Percentiles rank a stretch among this genome's conserved stretches.
phyloP scores from a whole-genome alignment of 2,329 filamentous ascomycete genomes.

The Alternaria novae-zelandiae region DNA sequence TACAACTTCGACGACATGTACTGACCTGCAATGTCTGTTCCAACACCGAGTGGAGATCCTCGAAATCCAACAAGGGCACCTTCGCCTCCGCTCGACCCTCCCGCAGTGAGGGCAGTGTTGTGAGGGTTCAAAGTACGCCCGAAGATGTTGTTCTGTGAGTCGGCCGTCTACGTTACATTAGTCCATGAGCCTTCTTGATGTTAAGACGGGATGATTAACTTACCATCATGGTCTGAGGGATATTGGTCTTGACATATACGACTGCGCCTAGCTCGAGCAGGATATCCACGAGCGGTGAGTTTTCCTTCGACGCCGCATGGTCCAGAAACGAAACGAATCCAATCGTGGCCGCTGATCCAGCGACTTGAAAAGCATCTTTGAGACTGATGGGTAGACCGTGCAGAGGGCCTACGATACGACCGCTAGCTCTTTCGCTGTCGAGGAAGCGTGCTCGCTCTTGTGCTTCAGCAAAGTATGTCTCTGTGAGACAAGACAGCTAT shows the following conservation, averaged over 20 bases:
- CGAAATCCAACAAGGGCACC: constrained; percentile 63
- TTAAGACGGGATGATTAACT: constrained; percentile 12
- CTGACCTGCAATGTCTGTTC: constrained; percentile 61
- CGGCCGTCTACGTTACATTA: constrained; percentile 51
- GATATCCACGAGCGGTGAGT: constrained; percentile 63
- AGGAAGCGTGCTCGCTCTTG: constrained; percentile 56
- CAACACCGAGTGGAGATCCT: constrained; percentile 66
- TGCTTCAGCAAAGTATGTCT: constrained; percentile 61
- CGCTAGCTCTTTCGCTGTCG: constrained; percentile 55
- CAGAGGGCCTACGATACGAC: constrained; percentile 63
- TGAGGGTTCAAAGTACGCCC: constrained; percentile 66
- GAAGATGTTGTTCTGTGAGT: constrained; percentile 68
- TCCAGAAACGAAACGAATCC: constrained; percentile 67
- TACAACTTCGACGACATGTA: not conserved
- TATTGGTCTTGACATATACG: constrained; percentile 71
- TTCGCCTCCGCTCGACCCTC: constrained; percentile 70
- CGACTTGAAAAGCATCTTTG: constrained; percentile 71
- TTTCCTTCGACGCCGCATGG: constrained; percentile 54
- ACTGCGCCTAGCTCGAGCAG: constrained; percentile 66
- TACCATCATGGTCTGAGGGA: constrained; percentile 71
- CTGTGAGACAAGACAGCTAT: constrained; percentile 64
- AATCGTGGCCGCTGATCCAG: constrained; percentile 58
- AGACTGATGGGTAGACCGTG: constrained; percentile 69
- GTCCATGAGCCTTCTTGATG: constrained; percentile 21
- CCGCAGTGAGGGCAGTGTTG: constrained; percentile 64